phyloP scores from a whole-genome alignment of 116 monocot species.

The Posidonia oceanica region DNA sequence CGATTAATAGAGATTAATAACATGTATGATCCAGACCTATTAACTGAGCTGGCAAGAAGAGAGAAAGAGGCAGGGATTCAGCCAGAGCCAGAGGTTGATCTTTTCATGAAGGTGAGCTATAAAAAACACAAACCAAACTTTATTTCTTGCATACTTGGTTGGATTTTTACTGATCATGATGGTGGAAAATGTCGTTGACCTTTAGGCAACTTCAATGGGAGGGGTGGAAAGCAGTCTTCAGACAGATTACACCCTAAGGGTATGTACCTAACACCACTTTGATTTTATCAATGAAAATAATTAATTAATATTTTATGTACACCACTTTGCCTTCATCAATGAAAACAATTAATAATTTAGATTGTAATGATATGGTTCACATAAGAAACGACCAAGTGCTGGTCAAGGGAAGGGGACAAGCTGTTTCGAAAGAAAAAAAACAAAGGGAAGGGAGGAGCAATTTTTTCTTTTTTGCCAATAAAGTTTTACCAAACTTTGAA shows the following conservation, averaged over 20 bases:
- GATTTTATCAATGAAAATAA: too few relatives aligned
- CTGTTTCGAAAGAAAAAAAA: too few relatives aligned
- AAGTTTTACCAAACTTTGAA: too few relatives aligned
- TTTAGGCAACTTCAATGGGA: slow-evolving; percentile 70
- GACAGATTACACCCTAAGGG: slow-evolving; percentile 26
- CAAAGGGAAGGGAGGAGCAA: too few relatives aligned
- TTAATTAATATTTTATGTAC: not conserved
- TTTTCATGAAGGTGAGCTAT: slow-evolving; percentile 75
- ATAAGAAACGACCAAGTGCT: too few relatives aligned
- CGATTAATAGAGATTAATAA: not conserved
- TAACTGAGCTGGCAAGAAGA: slow-evolving; percentile 55
- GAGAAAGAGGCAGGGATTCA: slow-evolving; percentile 59
- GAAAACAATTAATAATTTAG: too few relatives aligned
- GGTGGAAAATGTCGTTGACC: not conserved
- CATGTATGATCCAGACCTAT: slow-evolving; percentile 31
- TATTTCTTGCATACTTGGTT: not conserved
- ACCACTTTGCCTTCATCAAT: too few relatives aligned
- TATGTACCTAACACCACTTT: slow-evolving; percentile 1
- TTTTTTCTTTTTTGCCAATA: too few relatives aligned
- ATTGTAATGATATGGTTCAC: too few relatives aligned
- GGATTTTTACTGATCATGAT: not conserved
- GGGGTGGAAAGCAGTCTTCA: slow-evolving; percentile 32
- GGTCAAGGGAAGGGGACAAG: too few relatives aligned
- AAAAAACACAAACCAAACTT: too few relatives aligned
- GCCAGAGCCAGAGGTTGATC: slow-evolving; percentile 77